Base-by-base conservation (phyloP, 192 early-diverging fungal genomes). In the Linnemannia schmuckeri region DNA sequence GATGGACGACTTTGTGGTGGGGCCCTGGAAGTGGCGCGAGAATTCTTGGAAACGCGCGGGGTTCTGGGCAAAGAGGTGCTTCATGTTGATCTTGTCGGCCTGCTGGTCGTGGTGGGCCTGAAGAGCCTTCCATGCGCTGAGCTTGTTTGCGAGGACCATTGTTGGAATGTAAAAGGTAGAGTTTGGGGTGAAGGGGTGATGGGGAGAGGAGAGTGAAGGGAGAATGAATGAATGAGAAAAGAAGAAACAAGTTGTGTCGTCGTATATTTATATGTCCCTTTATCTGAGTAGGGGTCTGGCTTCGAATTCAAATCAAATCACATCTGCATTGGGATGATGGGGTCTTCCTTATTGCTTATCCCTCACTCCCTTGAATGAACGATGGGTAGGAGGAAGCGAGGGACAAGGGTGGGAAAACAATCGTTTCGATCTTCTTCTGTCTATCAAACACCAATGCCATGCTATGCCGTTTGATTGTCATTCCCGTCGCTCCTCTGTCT, bases 41-140 rank as follows among this genome's bases (percentile, higher is more conserved):
- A 96, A 96, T 85, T 93, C 88, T 73, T 91, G 83, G 88, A 99
- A 99, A 42, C 98, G 97, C 57, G 83, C 49, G 41, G 93, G 83
- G 85, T 99, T 95, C 71, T 92, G 74, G 24, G 89, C 91, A 82
- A 99, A 98, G 54, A 98, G 92, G 66, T 96, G 88, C 88, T 94
- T 94, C 83, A 99, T 92, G 71, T 95, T 90, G 75, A 96, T 89
- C 42, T 91, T 74, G 84, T 95, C 96, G 79, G 95, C 98, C 3
- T 88, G 83, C 6, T 91, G 71, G 82, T 97, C 94, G 88, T 98
- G 98, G 90, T 98, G 95, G 41, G 86, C 90, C 92, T 98, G 96
- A 70, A 99, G 95, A n/a, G 92, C 93, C 86, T 96, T 90, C 96
- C 98, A 99, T 79, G 96, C 90, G 37, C 88, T 77, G 85, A 97